Base-by-base conservation (phyloP, 2,329 filamentous ascomycete genomes). In the Teratosphaeria viscida region DNA sequence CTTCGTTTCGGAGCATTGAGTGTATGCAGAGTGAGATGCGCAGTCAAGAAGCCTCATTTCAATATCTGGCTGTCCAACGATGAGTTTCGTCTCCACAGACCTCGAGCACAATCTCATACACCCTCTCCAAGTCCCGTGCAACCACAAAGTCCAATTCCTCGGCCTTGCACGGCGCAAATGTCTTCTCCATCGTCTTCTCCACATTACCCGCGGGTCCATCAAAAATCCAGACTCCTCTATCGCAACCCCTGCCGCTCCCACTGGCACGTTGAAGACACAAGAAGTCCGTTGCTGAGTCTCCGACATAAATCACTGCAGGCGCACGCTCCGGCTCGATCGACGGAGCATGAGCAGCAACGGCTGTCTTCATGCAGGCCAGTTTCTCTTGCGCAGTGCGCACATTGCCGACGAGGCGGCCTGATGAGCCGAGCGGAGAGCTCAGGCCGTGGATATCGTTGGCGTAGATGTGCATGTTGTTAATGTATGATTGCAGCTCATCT, bases 201-300 rank as follows among this genome's bases (percentile, higher is more conserved):
- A 59, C 53, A 52, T 62, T 58, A 19, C 64, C 14, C 19, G 63
- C 56, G 5, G 60, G 26, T 10, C 62, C 60, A 47, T 68, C 63
- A 52, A 56, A 63, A 8, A 68, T 43, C 64, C 77, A 79, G 3
- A 80, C 73, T 1, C 78, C 78, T 19, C 79, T 55, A 61, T 79
- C 76, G 37, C 37, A 43, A 43, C 11, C 11, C 37, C 37, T 43
- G 37, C 37, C 37, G 16, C 37, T 43, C 5, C 43, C 19, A 49
- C n/a, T 19, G 2, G 76, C 77, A 19, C 67, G 71, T 2, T 77
- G 63, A 1, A 80, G 66, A 54, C 74, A 75, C 53, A 78, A 76
- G 23, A 79, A 74, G 60, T 81, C 78, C 1, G 77, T 79, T 54
- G 73, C 69, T 12, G 76, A 78, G 61, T 81, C 78, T 8, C 78